Evolutionary conservation across 768 basidiomycete genomes (phyloP), one percentile per base, ranked within the genome.

Genomic region (Lyophyllum semitale): DNA sequence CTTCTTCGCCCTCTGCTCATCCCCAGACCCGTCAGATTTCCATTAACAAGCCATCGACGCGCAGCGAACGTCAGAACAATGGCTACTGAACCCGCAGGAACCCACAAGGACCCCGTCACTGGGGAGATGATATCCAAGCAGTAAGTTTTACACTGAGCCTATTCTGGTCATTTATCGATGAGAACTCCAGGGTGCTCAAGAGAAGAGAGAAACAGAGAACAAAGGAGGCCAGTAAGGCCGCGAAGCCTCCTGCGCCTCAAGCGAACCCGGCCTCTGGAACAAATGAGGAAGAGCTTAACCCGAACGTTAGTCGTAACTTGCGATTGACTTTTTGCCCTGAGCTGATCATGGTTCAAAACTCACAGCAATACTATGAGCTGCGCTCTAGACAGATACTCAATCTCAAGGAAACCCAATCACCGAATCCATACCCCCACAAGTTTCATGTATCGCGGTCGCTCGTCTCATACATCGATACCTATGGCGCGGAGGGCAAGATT

Each of bases 381-480:
- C 89, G 97, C 62, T 93, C 90, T 26, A 85, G 93, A 45, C 87
- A 91, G 63, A 94, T 99, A 64, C 83, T 86, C 59, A 84, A 86
- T 62, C 84, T 99, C 59, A 89, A 92, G 72, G 80, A 87, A 67
- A 89, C 91, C 26, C 89, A 89, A 69, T 72, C 82, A 7, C 96
- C 95, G 2, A 91, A 95, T 70, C 97, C 97, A 2, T 99, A 98
- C 77, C 97, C 97, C 7, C 97, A 99, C 87, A 99, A 99, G 84
- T 99, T 99, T 76, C 72, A 96, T 62, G 95, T 98, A 20, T 77
- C 88, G 53, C 77, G 73, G 58, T 93, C 92, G 8, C 77, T 99
- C 66, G 74, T 84, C 2, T 66, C 74, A 4, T 99, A 87, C 74
- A 82, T 98, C 69, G 69, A 78, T 4, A 72, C 81, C 51, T 98